Evolutionary conservation across 2,329 filamentous ascomycete species (phyloP).

Genomic region (Colletotrichum neosansevieriae): DNA sequence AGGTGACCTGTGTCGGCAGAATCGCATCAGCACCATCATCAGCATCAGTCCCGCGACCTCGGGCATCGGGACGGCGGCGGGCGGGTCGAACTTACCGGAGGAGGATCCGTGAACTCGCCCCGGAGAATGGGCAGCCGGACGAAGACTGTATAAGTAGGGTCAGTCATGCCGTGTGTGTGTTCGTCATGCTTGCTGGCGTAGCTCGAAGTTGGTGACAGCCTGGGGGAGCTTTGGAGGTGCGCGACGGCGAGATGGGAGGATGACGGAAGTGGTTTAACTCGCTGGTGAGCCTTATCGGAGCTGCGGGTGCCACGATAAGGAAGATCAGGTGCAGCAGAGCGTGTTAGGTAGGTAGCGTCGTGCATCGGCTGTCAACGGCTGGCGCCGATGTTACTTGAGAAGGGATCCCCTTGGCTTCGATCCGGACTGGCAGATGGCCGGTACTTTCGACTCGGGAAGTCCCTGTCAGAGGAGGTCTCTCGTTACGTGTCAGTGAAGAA

Average conservation of each 20-base stretch:
- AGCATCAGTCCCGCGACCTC: slow-evolving; percentile 5
- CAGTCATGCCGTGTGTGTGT: slow-evolving; percentile 54
- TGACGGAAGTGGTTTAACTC: slow-evolving; percentile 35
- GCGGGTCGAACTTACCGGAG: slow-evolving; percentile 69
- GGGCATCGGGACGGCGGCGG: slow-evolving; percentile 30
- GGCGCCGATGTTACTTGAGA: not conserved
- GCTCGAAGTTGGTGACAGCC: slow-evolving; percentile 28
- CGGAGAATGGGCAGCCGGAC: slow-evolving; percentile 90
- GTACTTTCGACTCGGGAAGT: not conserved
- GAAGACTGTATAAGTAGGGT: slow-evolving; percentile 79
- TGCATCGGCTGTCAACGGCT: slow-evolving; percentile 23
- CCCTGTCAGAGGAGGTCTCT: not conserved
- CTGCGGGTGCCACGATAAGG: slow-evolving; percentile 34
- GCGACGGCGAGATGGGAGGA: slow-evolving; percentile 9
- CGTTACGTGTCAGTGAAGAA: not conserved
- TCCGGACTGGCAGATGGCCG: too few species aligned
- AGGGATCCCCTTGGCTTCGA: not conserved
- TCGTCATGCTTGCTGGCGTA: slow-evolving; percentile 36
- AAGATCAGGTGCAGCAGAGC: not conserved
- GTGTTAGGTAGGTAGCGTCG: not conserved
- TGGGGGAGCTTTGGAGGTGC: slow-evolving; percentile 21
- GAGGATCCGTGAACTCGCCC: slow-evolving; percentile 90
- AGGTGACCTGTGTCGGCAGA: slow-evolving; percentile 74
- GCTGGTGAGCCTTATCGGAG: slow-evolving; percentile 39
- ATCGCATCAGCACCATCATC: slow-evolving; percentile 42